Percentiles rank a stretch among this genome's conserved stretches.
phyloP scores from a whole-genome alignment of 2,329 filamentous ascomycete species.

The Colletotrichum sp. region DNA sequence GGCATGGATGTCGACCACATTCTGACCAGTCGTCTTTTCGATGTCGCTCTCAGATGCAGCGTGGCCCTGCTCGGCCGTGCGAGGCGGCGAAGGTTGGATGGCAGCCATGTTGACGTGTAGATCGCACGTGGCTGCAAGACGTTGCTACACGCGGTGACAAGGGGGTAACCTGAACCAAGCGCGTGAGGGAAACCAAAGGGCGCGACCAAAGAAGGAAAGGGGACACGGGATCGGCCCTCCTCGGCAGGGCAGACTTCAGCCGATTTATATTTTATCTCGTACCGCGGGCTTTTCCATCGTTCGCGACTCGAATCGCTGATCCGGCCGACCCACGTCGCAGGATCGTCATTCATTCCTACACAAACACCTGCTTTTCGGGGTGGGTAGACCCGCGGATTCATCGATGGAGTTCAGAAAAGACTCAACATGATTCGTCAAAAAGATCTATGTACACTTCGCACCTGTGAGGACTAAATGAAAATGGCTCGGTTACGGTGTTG shows the following conservation, averaged over 20 bases:
- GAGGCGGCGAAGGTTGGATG: neutral
- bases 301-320: neutral
- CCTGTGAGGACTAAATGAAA: neutral
- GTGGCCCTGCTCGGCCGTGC: neutral
- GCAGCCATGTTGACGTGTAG: neutral
- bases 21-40: constrained; percentile 23
- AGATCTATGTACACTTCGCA: neutral
- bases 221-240: neutral
- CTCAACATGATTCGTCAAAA: constrained; percentile 16
- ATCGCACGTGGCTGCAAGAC: neutral
- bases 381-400: neutral
- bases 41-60: constrained; percentile 3
- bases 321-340: neutral
- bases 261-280: constrained; percentile 6
- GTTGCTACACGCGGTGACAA: neutral
- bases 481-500: neutral
- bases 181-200: neutral
- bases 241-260: neutral
- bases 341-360: neutral
- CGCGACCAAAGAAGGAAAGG: neutral
- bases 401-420: neutral
- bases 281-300: neutral
- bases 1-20: constrained; percentile 21
- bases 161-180: neutral
- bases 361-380: neutral